Evolutionary conservation across 208 protist genomes (phyloP).

Genomic region (Trypanosoma scelopori): DNA sequence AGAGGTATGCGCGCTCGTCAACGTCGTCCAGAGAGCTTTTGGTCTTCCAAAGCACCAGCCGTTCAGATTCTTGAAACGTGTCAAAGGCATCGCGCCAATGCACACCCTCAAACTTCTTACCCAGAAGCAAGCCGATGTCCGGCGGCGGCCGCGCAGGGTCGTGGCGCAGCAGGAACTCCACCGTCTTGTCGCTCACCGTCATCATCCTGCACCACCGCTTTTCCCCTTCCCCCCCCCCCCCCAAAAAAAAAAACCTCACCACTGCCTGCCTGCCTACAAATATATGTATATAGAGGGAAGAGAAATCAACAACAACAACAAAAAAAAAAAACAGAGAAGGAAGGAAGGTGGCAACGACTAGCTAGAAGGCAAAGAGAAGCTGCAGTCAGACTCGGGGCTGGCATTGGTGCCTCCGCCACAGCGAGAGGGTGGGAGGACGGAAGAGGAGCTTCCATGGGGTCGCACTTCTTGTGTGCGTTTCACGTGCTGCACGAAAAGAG

Average conservation of each 20-base stretch:
- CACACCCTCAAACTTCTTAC: conserved; percentile 25
- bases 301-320: not conserved
- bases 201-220: conserved; percentile 35
- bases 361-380: too few species aligned
- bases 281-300: conserved; percentile 1
- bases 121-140: conserved; percentile 31
- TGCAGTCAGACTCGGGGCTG: not conserved
- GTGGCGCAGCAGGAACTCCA: conserved; percentile 69
- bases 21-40: conserved; percentile 69
- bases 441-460: not conserved
- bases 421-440: not conserved
- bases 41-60: conserved; percentile 47
- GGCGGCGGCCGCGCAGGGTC: conserved; percentile 29
- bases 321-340: conserved; percentile 5
- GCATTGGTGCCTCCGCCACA: too few species aligned
- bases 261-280: not conserved
- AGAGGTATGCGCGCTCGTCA: conserved; percentile 38
- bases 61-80: conserved; percentile 41
- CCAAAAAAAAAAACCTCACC: not conserved
- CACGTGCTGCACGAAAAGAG: not conserved
- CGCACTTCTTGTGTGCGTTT: not conserved
- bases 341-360: not conserved
- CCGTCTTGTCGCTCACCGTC: conserved; percentile 67
- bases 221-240: too few species aligned
- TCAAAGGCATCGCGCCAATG: conserved; percentile 85